Conservation (phyloP, 176 grass and related monocot species). For the Themeda triandra region DNA sequence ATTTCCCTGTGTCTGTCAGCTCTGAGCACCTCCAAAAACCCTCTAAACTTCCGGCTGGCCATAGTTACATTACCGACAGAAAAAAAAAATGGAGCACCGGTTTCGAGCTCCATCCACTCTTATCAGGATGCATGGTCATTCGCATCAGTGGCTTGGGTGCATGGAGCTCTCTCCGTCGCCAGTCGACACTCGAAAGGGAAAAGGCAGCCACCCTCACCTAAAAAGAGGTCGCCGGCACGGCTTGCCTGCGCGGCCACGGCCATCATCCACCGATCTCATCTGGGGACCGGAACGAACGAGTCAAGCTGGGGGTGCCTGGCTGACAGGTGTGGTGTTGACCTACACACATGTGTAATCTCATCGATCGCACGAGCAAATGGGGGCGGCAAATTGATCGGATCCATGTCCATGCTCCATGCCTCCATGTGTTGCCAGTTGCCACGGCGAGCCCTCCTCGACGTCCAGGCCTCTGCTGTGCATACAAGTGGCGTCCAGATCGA, state of each 20-base stretch:
- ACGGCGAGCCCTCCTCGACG: not conserved
- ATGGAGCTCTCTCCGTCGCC: not conserved
- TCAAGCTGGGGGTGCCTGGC: slow-evolving; percentile 2
- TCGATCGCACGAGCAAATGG: not conserved
- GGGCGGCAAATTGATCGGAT: not conserved
- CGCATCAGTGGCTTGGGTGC: not conserved
- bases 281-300: not conserved
- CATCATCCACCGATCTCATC: not conserved
- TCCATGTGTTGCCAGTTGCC: not conserved
- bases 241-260: not conserved
- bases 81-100: not conserved
- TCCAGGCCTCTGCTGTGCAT: not conserved
- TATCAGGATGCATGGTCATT: not conserved
- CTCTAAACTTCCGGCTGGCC: too few species aligned
- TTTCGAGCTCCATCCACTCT: not conserved
- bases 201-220: slow-evolving; percentile 16
- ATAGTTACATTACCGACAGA: too few species aligned
- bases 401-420: not conserved
- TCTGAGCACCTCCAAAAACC: too few species aligned
- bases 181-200: not conserved
- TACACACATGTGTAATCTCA: not conserved
- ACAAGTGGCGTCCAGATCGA: not conserved
- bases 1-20: not conserved
- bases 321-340: slow-evolving; percentile 1
- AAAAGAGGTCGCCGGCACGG: slow-evolving; percentile 7